Evolutionary conservation across 176 grass and related monocot genomes (phyloP).

Genomic region (Hyparrhenia diplandra): DNA sequence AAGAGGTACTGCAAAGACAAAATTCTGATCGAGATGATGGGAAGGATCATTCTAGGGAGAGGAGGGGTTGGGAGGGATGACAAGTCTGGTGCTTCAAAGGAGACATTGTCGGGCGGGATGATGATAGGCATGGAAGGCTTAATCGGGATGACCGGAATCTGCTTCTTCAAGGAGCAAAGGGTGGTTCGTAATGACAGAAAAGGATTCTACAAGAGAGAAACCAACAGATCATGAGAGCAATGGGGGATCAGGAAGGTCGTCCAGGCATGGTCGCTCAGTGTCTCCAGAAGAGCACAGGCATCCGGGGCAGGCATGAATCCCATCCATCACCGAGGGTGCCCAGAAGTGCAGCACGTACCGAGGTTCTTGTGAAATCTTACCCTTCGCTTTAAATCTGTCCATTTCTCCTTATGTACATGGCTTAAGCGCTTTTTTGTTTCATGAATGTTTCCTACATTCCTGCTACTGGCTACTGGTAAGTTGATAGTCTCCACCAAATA

Average conservation of each 20-base stretch:
- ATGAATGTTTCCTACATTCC: neutral
- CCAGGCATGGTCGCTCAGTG: conserved; percentile 36
- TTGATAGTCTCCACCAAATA: neutral
- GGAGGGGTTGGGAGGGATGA: conserved; percentile 39
- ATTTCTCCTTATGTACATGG: neutral
- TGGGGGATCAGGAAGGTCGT: conserved; percentile 43
- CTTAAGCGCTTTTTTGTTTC: conserved; percentile 3
- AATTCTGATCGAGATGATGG: conserved; percentile 22
- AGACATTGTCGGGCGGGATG: conserved; percentile 2
- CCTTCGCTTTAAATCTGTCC: neutral
- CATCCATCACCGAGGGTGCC: conserved; percentile 40
- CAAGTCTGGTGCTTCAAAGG: conserved; percentile 33
- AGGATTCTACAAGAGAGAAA: conserved; percentile 29
- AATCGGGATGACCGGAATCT: conserved; percentile 26
- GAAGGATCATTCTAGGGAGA: conserved; percentile 35
- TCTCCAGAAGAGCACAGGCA: conserved; percentile 52
- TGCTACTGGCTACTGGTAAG: neutral
- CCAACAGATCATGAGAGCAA: conserved; percentile 25
- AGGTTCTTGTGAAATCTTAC: conserved; percentile 66
- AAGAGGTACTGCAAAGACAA: conserved; percentile 5
- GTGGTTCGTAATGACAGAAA: conserved; percentile 30
- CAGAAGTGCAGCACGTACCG: conserved; percentile 36
- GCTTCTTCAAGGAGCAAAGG: conserved; percentile 39
- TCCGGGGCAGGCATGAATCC: conserved; percentile 35
- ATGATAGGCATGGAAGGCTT: conserved; percentile 32